phyloP scores from a whole-genome alignment of 1,284 basidiomycete species.

The Anthracocystis panici-leucophaei region DNA sequence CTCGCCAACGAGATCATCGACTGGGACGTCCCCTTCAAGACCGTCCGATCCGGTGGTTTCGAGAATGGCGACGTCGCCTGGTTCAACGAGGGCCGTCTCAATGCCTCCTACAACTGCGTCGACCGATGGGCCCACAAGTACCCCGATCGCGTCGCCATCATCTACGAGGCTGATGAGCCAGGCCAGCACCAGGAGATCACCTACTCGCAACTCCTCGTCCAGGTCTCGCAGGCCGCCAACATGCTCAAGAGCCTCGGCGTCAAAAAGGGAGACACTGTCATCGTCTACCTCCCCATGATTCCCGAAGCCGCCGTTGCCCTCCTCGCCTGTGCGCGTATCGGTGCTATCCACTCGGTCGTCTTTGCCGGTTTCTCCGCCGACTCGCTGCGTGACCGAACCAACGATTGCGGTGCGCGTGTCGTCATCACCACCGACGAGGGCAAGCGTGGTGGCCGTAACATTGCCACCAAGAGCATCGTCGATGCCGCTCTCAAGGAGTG shows the following conservation, averaged over 20 bases:
- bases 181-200: slow-evolving; percentile 81
- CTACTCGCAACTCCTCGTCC: slow-evolving; percentile 80
- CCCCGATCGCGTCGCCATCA: slow-evolving; percentile 94
- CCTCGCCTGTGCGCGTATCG: slow-evolving; percentile 96
- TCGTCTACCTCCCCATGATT: slow-evolving; percentile 75
- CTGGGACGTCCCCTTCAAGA: slow-evolving; percentile 93
- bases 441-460: slow-evolving; percentile 89
- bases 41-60: slow-evolving; percentile 86
- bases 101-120: slow-evolving; percentile 95
- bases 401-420: slow-evolving; percentile 89
- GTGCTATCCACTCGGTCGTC: slow-evolving; percentile 97
- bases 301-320: slow-evolving; percentile 88
- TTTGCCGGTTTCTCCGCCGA: slow-evolving; percentile 99
- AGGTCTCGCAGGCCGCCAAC: slow-evolving; percentile 90
- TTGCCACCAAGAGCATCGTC: slow-evolving; percentile 93
- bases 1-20: slow-evolving; percentile 83
- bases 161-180: slow-evolving; percentile 98
- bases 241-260: slow-evolving; percentile 90
- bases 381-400: slow-evolving; percentile 90
- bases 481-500: slow-evolving; percentile 90
- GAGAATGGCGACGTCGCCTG: slow-evolving; percentile 89
- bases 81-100: slow-evolving; percentile 76
- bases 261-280: slow-evolving; percentile 87
- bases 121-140: slow-evolving; percentile 93
- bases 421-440: slow-evolving; percentile 97